phyloP scores from a whole-genome alignment of 371 early-diverging fungal genomes.

The Mucor racemosus region DNA sequence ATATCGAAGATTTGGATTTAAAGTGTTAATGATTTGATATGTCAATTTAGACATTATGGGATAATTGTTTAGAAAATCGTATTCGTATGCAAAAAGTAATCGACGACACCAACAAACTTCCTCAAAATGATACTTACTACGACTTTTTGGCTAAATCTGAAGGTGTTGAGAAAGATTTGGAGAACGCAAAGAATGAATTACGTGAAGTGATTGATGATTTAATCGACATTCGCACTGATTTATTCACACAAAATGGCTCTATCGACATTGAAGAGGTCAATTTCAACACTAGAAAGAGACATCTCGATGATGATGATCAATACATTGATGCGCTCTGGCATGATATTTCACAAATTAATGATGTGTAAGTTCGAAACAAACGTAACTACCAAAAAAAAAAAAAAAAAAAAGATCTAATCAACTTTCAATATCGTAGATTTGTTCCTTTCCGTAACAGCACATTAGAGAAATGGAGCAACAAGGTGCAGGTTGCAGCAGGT shows the following conservation, averaged over 20 bases:
- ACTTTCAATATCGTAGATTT: conserved; percentile 43
- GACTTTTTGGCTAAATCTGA: conserved; percentile 42
- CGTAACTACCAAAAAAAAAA: no score
- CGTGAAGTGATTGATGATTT: conserved; percentile 51
- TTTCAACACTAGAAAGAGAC: conserved; percentile 49
- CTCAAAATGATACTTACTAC: conserved; percentile 57
- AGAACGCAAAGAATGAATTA: conserved; percentile 37
- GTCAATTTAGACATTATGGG: conserved; percentile 73
- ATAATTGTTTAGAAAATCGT: conserved; percentile 83
- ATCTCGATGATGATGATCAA: conserved; percentile 60
- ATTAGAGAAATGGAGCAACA: conserved; percentile 92
- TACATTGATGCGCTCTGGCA: conserved; percentile 62
- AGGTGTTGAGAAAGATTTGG: conserved; percentile 34
- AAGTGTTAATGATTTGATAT: no score
- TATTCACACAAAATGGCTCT: conserved; percentile 43
- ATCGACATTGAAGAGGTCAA: conserved; percentile 33
- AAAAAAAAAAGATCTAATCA: no score
- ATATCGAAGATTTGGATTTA: not conserved
- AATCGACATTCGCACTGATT: conserved; percentile 44
- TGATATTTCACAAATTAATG: conserved; percentile 65
- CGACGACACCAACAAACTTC: conserved; percentile 80
- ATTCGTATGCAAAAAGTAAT: conserved; percentile 88
- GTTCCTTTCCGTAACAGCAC: conserved; percentile 80
- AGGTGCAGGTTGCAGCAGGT: conserved; percentile 80
- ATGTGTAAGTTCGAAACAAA: conserved; percentile 36